Evolutionary conservation across 176 grass and related monocot genomes (phyloP).

Genomic region (Avena atlantica): DNA sequence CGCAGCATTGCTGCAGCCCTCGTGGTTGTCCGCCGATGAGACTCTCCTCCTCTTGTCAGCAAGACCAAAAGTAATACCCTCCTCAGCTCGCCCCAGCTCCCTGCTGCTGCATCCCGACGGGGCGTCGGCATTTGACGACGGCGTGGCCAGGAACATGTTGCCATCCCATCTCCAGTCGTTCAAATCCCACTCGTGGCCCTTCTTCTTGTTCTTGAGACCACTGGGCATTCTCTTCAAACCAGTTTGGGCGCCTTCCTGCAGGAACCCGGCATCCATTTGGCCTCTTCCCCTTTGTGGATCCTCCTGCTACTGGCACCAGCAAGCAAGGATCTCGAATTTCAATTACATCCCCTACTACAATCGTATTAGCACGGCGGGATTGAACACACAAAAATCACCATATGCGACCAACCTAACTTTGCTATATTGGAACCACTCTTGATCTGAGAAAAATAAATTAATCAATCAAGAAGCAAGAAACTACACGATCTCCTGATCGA

Average conservation of each 20-base stretch:
- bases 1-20: conserved; percentile 26
- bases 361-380: not conserved
- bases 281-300: not conserved
- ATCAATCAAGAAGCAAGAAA: conserved; percentile 3
- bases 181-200: conserved; percentile 58
- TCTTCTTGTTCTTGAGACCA: conserved; percentile 47
- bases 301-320: not conserved
- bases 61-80: conserved; percentile 48
- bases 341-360: conserved; percentile 23
- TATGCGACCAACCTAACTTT: not conserved
- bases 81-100: conserved; percentile 37
- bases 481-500: conserved; percentile 14
- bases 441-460: not conserved
- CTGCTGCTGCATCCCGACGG: conserved; percentile 38
- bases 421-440: conserved; percentile 21
- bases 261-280: conserved; percentile 35
- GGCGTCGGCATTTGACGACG: conserved; percentile 3
- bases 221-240: conserved; percentile 20
- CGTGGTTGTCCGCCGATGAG: conserved; percentile 41
- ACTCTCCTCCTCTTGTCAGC: conserved; percentile 65
- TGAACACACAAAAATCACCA: not conserved
- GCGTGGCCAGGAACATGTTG: conserved; percentile 56
- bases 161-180: conserved; percentile 66
- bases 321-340: conserved; percentile 23
- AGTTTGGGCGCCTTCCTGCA: conserved; percentile 14